Base-by-base conservation (phyloP, 768 basidiomycete species). In the Grammothele lineata region DNA sequence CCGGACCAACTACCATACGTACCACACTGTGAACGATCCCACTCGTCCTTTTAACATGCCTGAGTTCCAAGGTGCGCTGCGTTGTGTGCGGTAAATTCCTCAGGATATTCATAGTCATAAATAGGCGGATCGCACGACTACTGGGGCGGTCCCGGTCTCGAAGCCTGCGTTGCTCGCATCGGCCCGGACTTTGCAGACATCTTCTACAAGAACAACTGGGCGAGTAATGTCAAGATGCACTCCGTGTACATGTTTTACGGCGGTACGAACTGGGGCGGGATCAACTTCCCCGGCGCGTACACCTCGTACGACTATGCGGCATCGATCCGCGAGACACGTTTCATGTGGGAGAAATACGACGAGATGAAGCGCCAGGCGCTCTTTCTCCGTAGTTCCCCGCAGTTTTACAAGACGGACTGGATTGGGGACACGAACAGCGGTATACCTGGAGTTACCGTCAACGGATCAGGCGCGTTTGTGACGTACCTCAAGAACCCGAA, bases 181-280 rank as follows among this genome's bases (percentile, higher is more conserved):
- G 86, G 85, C 3, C 69, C 83, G 1, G 72, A 83, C 57, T 91
- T 89, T 64, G 74, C 82, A 63, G 83, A 80, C 34, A 90, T 92
- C 5, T 92, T 90, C 64, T 80, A 92, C 56, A 73, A 80, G 47
- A 70, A 85, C 43, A 71, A 88, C 37, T 89, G 85, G 84, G 87
- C 89, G 9, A 75, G 77, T 38, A 92, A 91, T 63, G 85, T 80
- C 1, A 92, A 91, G 58, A 57, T 92, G 37, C 80, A 90, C 48
- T 89, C 78, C 57, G 87, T 86, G 51, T 92, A 92, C 64, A 92
- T 92, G 91, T 55, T 89, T 43, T 89, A 81, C 56, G 88, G 85
- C 7, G 89, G 90, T 21, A 92, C 90, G 0, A 89, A 84, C 11
- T 92, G 88, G 87, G 90, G 87, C 33, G 85, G 74, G 8, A 70